Evolutionary conservation across 371 early-diverging fungal species (phyloP).

Genomic region (Mortierella sp.): DNA sequence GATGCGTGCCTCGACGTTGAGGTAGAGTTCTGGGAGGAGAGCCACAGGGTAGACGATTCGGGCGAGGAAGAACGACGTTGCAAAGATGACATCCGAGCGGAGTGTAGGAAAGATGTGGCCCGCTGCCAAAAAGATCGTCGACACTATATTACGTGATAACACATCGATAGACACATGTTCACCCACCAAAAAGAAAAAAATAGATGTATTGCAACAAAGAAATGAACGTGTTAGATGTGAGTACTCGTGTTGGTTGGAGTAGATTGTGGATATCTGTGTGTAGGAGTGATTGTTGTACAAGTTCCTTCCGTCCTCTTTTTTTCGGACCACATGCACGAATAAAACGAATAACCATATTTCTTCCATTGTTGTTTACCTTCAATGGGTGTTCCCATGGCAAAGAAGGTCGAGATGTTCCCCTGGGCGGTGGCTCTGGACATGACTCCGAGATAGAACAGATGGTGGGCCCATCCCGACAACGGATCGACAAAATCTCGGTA

Average conservation of each 20-base stretch:
- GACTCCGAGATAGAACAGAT: conserved; percentile 59
- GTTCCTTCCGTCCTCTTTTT: background rate
- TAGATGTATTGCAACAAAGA: too few species aligned
- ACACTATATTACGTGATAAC: conserved; percentile 28
- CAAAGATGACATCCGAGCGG: conserved; percentile 42
- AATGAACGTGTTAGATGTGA: background rate
- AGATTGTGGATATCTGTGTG: background rate
- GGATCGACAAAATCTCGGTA: conserved; percentile 63
- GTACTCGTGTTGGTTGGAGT: background rate
- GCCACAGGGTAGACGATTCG: conserved; percentile 41
- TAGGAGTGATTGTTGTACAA: background rate
- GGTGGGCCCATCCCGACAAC: conserved; percentile 71
- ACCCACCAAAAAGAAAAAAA: too few species aligned
- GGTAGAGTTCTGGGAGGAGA: conserved; percentile 41
- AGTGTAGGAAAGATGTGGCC: conserved; percentile 49
- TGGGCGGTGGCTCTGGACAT: conserved; percentile 36
- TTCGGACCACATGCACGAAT: background rate
- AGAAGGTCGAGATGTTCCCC: conserved; percentile 34
- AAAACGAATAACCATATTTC: background rate
- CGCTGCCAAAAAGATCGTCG: conserved; percentile 44
- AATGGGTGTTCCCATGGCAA: conserved; percentile 49
- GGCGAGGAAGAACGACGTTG: conserved; percentile 26
- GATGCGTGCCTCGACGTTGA: conserved; percentile 41
- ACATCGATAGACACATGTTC: background rate
- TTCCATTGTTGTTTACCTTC: conserved; percentile 28